phyloP scores from a whole-genome alignment of 2,329 filamentous ascomycete genomes.

The Claviceps pusilla region DNA sequence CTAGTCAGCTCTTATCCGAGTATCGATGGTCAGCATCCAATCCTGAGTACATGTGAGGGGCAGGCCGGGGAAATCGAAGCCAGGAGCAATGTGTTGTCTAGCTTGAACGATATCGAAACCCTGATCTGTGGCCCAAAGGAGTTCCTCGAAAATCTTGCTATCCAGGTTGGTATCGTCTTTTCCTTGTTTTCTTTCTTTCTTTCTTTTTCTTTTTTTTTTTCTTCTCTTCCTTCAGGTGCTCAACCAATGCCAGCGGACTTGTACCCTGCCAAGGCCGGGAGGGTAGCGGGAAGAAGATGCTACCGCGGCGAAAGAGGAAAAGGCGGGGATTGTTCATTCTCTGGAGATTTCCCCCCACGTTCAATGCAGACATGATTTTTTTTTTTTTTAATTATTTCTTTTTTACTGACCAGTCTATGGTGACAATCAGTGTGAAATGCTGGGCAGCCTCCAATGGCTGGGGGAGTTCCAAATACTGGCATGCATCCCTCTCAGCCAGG shows the following conservation, averaged over 20 bases:
- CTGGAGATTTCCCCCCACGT: too few relatives aligned
- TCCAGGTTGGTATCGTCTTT: conserved; percentile 1
- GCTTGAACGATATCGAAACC: conserved; percentile 1
- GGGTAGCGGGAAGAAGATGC: not conserved
- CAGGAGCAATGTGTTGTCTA: not conserved
- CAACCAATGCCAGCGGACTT: not conserved
- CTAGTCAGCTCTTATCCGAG: not conserved
- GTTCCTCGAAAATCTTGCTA: conserved; percentile 1
- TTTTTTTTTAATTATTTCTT: too few relatives aligned
- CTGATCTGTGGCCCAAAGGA: not conserved
- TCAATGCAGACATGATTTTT: too few relatives aligned
- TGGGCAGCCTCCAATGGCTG: conserved; percentile 13
- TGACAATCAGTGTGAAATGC: conserved; percentile 1
- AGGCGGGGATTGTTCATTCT: too few relatives aligned
- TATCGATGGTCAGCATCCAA: not conserved
- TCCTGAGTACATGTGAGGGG: not conserved
- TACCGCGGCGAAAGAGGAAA: too few relatives aligned
- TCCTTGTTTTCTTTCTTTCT: too few relatives aligned
- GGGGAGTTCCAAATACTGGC: conserved; percentile 28
- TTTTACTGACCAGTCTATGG: not conserved
- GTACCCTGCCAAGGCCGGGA: not conserved
- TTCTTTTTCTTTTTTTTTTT: not conserved
- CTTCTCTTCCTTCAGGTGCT: too few relatives aligned
- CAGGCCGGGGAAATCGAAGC: not conserved
- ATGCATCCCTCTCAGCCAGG: conserved; percentile 25